Base-by-base conservation (phyloP, 1,139 yeast species). In the Taiozyma onychis region DNA sequence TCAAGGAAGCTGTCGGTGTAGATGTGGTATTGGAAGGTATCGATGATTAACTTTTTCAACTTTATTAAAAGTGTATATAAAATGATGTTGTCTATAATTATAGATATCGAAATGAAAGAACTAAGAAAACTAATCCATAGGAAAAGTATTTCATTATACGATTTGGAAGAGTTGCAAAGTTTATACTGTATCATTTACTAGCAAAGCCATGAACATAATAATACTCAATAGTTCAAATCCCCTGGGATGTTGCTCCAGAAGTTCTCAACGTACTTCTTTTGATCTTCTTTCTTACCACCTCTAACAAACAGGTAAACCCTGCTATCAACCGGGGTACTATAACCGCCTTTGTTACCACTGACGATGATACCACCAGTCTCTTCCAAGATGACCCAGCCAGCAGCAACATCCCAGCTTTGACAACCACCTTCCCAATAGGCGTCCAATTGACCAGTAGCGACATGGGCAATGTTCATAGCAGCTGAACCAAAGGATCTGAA, bases 351-450 rank as follows among this genome's bases (percentile, higher is more conserved):
- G 57, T 76, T 76, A 9, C 82, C 85, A 49, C 80, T 73, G 5
- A 78, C 82, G 44, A 78, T 63, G 27, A 64, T 58, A 16, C 85
- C 85, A 13, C 85, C 85, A 2, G 85, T 78, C 60, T 81, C 85
- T 41, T 70, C 68, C 11, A 80, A 61, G 51, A 81, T 77, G 52
- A 81, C 72, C 84, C 83, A 80, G 39, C 84, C 84, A 7, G 85
- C 85, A 60, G 83, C 78, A 4, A 80, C 83, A 58, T 81, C 85
- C 85, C 85, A 80, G 8, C 80, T 74, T 56, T 75, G 79, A 63
- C 83, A 78, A 22, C 85, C 83, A 48, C 84, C 84, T 64, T 80
- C 84, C 83, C 85, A 81, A 65, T 80, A 80, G 35, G 78, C 69
- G 58, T 80, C 85, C 39, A 79, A 53, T 49, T 70, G 70, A 4